Base-by-base conservation (phyloP, 805 yeast genomes). In the Teunomyces aglyptinius region DNA sequence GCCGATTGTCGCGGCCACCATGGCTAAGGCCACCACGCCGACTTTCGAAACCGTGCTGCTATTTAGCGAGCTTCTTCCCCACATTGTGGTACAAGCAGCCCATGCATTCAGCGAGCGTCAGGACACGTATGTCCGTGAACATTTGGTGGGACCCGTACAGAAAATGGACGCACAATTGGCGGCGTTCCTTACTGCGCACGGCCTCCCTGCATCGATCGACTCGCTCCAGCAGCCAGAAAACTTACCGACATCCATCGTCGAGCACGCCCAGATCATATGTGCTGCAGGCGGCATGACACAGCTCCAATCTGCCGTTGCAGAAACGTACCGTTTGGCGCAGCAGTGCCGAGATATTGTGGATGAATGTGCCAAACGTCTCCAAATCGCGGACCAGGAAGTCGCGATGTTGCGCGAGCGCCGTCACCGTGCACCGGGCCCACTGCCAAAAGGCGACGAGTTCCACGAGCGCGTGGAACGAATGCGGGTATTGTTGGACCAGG, bases 61-160 rank as follows among this genome's bases (percentile, higher is more conserved):
- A n/a, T 84, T 90, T 54, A 64, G 67, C n/a, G 78, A 78, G 16
- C 63, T 90, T 2, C 58, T 89, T 2, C 96, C 97, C 0, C 78
- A 77, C 52, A 63, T 75, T 3, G 78, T 88, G 1, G 76, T 86
- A 35, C 86, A 84, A 54, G 75, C 81, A 2, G 81, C 89, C 0
- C 79, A 77, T 34, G 84, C 90, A 0, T 87, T 80, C 57, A 75
- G 78, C 44, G 92, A 85, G 49, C 71, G 91, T 49, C 82, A 82
- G 48, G 79, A 78, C 11, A 65, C 65, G 3, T 86, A 75, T 55
- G 70, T 86, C 7, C 65, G 66, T 24, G 76, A 78, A 41, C 70
- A 52, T 46, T 68, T 61, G 45, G 58, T 51, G 52, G 67, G 63
- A 2, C 89, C 90, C 0, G 54, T 83, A 1, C 63, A 65, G 18